Evolutionary conservation across 345 rosid genomes (phyloP), one percentile per base, ranked within the genome.

Genomic region (Trapa bicornis): DNA sequence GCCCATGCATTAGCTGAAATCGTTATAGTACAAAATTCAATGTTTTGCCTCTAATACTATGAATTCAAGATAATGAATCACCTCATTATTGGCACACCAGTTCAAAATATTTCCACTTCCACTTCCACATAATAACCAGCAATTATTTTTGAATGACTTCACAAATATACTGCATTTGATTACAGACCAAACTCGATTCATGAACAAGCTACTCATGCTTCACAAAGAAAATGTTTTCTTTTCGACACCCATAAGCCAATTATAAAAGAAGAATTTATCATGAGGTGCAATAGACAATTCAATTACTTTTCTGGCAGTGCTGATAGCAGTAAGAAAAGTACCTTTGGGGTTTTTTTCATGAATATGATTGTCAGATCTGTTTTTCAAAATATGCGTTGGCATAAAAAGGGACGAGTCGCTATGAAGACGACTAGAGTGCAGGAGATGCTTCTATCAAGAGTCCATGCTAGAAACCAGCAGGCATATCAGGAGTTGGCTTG

Each of bases 311-410:
- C 0, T 12, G 12, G 5, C 22, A 29, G 52, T 33, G 22, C n/a
- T n/a, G 10, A 3, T 6, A 67, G 12, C 61, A 67, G 36, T 50
- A 37, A 37, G 62, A 39, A 45, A 39, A 47, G 61, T 81, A 94
- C 99, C 96, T 87, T 69, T 89, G 88, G 4, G 99, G 97, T 37
- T 88, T 94, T 22, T 87, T 87, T 94, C 76, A 94, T 74, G 78
- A 96, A 91, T 53, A 97, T 96, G 78, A 81, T 79, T 38, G 86
- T 72, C 89, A 93, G 76, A 79, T 89, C 96, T 82, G 78, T 72
- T 62, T 77, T 82, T 65, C 36, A 71, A 64, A 35, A 45, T 13
- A 64, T n/a, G 65, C 61, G 57, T 35, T 67, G 15, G 2, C 66
- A 37, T 62, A 33, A 61, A 65, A 64, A 76, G 68, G 10, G 61